Conservation (phyloP, 208 protist genomes). For the Acanthamoeba castellanii region DNA sequence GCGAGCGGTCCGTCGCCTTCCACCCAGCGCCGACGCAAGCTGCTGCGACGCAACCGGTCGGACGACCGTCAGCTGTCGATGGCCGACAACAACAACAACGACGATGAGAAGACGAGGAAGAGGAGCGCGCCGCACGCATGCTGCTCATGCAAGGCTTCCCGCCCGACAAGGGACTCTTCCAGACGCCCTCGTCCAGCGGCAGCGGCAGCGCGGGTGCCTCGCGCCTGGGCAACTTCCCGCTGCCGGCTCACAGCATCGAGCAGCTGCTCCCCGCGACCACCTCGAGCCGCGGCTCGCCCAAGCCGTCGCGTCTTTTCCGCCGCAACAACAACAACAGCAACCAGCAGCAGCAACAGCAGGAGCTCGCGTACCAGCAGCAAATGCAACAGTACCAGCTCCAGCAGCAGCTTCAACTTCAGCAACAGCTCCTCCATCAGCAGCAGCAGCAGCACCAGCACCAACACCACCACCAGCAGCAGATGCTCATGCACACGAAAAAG, state of each 20-base stretch:
- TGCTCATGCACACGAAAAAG: neutral
- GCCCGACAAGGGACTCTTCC: neutral
- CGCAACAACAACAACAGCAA: neutral
- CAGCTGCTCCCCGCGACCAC: neutral
- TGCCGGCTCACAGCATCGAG: conserved; percentile 37
- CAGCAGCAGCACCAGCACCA: neutral
- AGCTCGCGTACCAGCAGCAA: neutral
- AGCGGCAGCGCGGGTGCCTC: neutral
- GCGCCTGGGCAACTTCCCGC: conserved; percentile 27
- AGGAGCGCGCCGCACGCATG: conserved; percentile 10
- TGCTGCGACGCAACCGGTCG: neutral
- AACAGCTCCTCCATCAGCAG: neutral
- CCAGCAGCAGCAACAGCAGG: neutral
- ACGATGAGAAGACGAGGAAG: neutral
- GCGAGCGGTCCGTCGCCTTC: neutral
- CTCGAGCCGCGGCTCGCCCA: neutral
- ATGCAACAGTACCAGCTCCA: neutral
- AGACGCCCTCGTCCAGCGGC: neutral
- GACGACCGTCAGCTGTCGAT: neutral
- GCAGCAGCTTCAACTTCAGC: neutral
- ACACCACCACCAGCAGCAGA: neutral
- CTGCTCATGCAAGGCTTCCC: neutral
- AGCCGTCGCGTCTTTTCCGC: neutral
- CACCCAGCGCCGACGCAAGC: neutral
- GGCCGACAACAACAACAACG: neutral